Evolutionary conservation across 2,329 filamentous ascomycete genomes (phyloP), one percentile per base, ranked within the genome.

Genomic region (Arthrinium puccinioides): DNA sequence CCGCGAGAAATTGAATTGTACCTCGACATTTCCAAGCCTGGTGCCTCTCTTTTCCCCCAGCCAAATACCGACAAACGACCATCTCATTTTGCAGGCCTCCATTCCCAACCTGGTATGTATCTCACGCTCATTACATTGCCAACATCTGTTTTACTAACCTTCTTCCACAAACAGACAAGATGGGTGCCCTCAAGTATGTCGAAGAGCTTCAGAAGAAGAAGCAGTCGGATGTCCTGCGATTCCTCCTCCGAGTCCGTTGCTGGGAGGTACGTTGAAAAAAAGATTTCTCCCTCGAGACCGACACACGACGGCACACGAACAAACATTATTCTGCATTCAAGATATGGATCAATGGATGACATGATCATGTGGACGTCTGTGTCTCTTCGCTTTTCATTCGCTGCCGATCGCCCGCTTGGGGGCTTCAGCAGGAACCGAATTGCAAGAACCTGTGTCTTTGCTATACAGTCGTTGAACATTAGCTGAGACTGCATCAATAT

Each of bases 131-230:
- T 25, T 27, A 35, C 29, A 24, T 29, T 20, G 20, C 21, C 21
- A 21, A 16, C 5, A 13, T 28, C 19, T 25, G 21, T 24, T 27
- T 40, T 37, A 24, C 16, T 39, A 27, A n/a, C 30, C 39, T 50
- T 48, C 52, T 55, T 44, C 55, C 45, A 27, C 33, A 21, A 46
- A 56, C 54, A 76, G 73, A 62, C 66, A 78, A 90, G 81, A 96
- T 96, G 92, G 92, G 92, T 86, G 90, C 90, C 79, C 87, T 96
- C 73, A 98, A 98, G 79, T 98, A 95, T 79, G 87, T 98, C 76
- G 94, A 98, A 83, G 92, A 98, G 82, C 85, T 98, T 78, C 88
- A 96, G 74, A 97, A 98, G 88, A 96, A 95, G 87, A 98, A 98
- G 88, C 92, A 98, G 84, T 95, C 87, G 71, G 92, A 98, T 82